Percentiles rank a stretch among this genome's conserved stretches.
Evolutionary conservation across 352 stramenopile species (phyloP).

Genomic region (Phytophthora hybrid): DNA sequence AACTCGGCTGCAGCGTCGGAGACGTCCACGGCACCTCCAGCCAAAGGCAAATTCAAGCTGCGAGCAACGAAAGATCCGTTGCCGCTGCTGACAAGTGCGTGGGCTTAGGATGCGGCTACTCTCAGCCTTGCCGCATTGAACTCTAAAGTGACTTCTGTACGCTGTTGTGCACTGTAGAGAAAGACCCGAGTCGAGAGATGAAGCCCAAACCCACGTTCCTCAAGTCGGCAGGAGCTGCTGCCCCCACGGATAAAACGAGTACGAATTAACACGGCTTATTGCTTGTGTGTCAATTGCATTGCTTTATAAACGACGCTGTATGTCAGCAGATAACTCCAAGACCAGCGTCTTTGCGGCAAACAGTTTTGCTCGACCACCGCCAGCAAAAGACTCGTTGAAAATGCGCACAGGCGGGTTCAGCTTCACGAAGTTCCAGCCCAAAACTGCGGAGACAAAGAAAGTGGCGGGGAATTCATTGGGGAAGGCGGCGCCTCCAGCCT

Average conservation of each 20-base stretch:
- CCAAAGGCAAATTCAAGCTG: conserved; percentile 42
- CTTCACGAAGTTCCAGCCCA: conserved; percentile 37
- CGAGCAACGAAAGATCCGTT: conserved; percentile 23
- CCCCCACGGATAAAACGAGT: conserved; percentile 26
- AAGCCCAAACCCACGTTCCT: conserved; percentile 36
- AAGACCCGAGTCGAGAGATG: conserved; percentile 25
- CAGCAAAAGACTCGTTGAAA: conserved; percentile 12
- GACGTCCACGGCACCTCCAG: background rate
- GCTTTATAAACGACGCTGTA: background rate
- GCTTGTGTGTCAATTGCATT: background rate
- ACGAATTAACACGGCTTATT: conserved; percentile 7
- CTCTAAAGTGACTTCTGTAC: background rate
- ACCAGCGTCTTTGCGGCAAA: conserved; percentile 15
- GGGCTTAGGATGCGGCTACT: background rate
- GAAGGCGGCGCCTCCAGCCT: conserved; percentile 16
- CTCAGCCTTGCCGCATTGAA: background rate
- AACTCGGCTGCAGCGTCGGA: background rate
- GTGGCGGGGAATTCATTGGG: background rate
- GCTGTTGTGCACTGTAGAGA: conserved; percentile 15
- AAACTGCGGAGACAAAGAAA: conserved; percentile 14
- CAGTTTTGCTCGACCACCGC: conserved; percentile 23
- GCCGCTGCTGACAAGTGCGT: conserved; percentile 35
- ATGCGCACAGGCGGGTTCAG: conserved; percentile 25
- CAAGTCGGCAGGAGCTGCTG: background rate
- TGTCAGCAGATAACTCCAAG: conserved; percentile 18